Percentiles rank a stretch among this genome's conserved stretches.
Evolutionary conservation across 805 yeast species (phyloP).

Genomic region (Lachancea kluyveri): DNA sequence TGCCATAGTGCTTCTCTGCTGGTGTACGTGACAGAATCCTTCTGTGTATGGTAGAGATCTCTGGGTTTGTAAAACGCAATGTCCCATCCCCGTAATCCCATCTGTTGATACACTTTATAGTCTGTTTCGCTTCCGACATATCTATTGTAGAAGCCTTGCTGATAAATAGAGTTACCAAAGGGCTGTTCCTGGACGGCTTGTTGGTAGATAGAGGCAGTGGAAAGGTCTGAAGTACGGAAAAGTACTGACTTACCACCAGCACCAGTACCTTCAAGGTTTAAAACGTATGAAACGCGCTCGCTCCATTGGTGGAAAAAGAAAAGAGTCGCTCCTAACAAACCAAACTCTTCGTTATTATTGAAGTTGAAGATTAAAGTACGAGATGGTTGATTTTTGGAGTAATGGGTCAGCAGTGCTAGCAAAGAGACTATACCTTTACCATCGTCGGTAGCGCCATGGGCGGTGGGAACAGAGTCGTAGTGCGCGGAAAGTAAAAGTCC

Average conservation of each 20-base stretch:
- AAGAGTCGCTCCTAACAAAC: conserved; percentile 72
- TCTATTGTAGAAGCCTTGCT: conserved; percentile 75
- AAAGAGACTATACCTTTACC: conserved; percentile 84
- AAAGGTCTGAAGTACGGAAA: conserved; percentile 78
- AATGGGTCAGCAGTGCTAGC: conserved; percentile 59
- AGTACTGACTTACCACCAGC: conserved; percentile 81
- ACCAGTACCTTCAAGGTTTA: conserved; percentile 90
- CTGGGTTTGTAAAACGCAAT: conserved; percentile 86
- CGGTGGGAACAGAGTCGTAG: conserved; percentile 83
- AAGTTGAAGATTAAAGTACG: conserved; percentile 77
- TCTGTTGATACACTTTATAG: conserved; percentile 59
- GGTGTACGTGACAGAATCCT: conserved; percentile 62
- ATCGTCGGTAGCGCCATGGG: conserved; percentile 86
- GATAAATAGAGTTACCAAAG: conserved; percentile 73
- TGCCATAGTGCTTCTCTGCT: conserved; percentile 72
- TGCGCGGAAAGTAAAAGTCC: conserved; percentile 80
- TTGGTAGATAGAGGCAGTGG: conserved; percentile 54
- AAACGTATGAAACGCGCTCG: conserved; percentile 50
- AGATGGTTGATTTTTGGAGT: conserved; percentile 45
- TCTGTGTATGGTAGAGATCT: conserved; percentile 71
- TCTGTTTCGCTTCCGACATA: conserved; percentile 79
- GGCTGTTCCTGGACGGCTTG: conserved; percentile 52
- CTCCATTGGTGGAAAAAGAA: conserved; percentile 74
- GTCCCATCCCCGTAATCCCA: conserved; percentile 80
- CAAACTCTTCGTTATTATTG: conserved; percentile 87